Percentiles rank a stretch among this genome's conserved stretches.
Evolutionary conservation across 169 alveolate genomes (phyloP).

Genomic region (Plasmodium reichenowi): DNA sequence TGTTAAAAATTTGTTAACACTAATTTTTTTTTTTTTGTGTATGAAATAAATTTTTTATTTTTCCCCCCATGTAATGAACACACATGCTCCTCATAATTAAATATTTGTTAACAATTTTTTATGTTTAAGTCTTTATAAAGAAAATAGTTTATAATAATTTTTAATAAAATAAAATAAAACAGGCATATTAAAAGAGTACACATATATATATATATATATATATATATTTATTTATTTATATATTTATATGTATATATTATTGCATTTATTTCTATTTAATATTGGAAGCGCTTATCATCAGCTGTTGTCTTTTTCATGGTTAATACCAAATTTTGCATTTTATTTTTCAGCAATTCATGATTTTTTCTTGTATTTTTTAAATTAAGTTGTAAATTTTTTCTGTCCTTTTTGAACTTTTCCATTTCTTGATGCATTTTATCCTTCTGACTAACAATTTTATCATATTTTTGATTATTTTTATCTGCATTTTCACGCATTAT

Average conservation of each 20-base stretch:
- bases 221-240: no score
- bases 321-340: slow-evolving; percentile 43
- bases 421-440: slow-evolving; percentile 73
- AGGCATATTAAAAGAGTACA: no score
- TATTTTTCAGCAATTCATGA: slow-evolving; percentile 46
- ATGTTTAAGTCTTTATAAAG: no score
- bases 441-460: slow-evolving; percentile 22
- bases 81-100: no score
- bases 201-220: no score
- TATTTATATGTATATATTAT: neutral
- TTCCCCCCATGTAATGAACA: no score
- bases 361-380: slow-evolving; percentile 29
- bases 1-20: slow-evolving; percentile 40
- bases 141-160: no score
- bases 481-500: slow-evolving; percentile 34
- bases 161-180: no score
- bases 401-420: slow-evolving; percentile 51
- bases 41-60: no score
- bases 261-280: neutral
- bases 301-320: slow-evolving; percentile 11
- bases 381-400: slow-evolving; percentile 34
- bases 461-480: slow-evolving; percentile 14
- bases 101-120: no score
- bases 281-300: neutral
- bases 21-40: neutral